Percentiles rank a stretch among this genome's conserved stretches.
phyloP scores from a whole-genome alignment of 23 red algal genomes.

The Gracilaria vermiculophylla region DNA sequence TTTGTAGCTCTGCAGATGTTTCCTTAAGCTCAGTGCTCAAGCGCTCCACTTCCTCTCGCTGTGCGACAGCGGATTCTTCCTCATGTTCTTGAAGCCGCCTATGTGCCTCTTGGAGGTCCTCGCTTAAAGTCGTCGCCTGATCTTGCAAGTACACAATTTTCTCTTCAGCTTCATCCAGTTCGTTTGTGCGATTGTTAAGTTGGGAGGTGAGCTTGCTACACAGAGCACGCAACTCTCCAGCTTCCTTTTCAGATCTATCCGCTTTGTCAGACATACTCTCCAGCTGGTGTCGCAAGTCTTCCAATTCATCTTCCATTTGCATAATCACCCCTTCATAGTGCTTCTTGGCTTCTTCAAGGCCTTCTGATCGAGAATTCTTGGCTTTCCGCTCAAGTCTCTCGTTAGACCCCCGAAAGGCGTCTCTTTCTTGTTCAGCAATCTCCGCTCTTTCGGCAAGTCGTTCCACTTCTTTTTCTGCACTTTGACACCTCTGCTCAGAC shows the following conservation, averaged over 20 bases:
- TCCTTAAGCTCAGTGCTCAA: slow-evolving; percentile 23
- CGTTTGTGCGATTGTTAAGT: slow-evolving; percentile 45
- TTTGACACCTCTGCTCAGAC: neutral
- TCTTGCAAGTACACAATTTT: slow-evolving; percentile 56
- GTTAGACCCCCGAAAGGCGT: slow-evolving; percentile 43
- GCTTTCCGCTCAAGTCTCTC: slow-evolving; percentile 47
- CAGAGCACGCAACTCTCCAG: slow-evolving; percentile 51
- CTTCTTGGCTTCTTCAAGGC: slow-evolving; percentile 43
- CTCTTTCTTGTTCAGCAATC: slow-evolving; percentile 60
- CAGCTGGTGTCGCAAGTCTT: slow-evolving; percentile 26
- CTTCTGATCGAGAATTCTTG: slow-evolving; percentile 22
- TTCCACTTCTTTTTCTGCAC: slow-evolving; percentile 34
- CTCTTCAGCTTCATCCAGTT: slow-evolving; percentile 80
- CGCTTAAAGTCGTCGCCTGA: slow-evolving; percentile 50
- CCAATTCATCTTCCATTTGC: slow-evolving; percentile 58
- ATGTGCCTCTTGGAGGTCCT: slow-evolving; percentile 61
- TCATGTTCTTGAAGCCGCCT: slow-evolving; percentile 29
- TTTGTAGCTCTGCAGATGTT: slow-evolving; percentile 21
- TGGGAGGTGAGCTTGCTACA: slow-evolving; percentile 58
- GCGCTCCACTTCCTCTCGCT: slow-evolving; percentile 44
- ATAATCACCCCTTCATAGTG: slow-evolving; percentile 31
- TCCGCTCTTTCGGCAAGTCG: slow-evolving; percentile 48
- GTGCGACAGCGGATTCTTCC: slow-evolving; percentile 48
- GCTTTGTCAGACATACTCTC: slow-evolving; percentile 8
- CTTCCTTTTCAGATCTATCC: slow-evolving; percentile 45